Conservation (phyloP, 495 filamentous ascomycete species). For the Polyplosphaeria fusca region DNA sequence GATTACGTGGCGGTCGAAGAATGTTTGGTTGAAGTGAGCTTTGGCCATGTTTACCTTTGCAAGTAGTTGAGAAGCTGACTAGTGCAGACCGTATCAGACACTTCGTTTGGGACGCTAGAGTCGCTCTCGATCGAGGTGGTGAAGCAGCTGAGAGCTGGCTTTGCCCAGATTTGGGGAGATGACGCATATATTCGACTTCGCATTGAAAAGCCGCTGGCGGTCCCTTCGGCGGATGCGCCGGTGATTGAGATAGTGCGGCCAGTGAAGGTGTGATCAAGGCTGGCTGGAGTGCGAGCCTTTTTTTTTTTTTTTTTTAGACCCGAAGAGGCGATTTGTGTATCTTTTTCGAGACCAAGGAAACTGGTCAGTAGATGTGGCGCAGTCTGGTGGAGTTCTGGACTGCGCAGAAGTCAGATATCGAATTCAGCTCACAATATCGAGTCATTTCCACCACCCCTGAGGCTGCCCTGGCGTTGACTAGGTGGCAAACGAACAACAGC, state of each 20-base stretch:
- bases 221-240: conserved; percentile 57
- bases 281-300: not conserved
- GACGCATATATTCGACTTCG: conserved; percentile 44
- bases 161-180: conserved; percentile 32
- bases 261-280: conserved; percentile 4
- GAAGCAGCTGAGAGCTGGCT: conserved; percentile 40
- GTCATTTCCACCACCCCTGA: no score
- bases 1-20: conserved; percentile 49
- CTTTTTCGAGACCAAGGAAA: no score
- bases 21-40: conserved; percentile 51
- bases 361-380: no score
- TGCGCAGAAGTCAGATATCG: no score
- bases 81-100: conserved; percentile 51
- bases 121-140: conserved; percentile 51
- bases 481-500: no score
- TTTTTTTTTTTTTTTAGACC: not conserved
- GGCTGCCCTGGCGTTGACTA: no score
- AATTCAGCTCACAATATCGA: no score
- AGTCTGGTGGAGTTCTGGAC: no score
- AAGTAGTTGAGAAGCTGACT: not conserved
- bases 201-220: conserved; percentile 58
- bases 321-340: not conserved
- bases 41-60: not conserved
- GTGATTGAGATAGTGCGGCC: conserved; percentile 47
- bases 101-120: conserved; percentile 63